phyloP scores from a whole-genome alignment of 164 flowering plant species.

The Stephania cephalantha region DNA sequence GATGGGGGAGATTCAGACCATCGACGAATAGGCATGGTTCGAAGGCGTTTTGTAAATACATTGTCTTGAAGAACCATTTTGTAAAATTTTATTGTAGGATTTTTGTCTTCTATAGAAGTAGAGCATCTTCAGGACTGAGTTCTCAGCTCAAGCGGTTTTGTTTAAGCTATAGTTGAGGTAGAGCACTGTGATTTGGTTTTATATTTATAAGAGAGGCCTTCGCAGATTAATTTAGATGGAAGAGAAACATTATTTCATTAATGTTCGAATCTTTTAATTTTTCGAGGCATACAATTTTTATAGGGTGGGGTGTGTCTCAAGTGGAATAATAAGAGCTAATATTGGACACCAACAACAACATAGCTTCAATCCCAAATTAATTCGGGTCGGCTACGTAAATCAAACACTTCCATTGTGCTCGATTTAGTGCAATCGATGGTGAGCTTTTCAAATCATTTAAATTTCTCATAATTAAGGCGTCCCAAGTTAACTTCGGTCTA shows the following conservation, averaged over 20 bases:
- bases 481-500: no score
- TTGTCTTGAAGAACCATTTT: conserved; percentile 30
- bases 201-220: background rate
- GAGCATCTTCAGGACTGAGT: conserved; percentile 22
- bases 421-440: no score
- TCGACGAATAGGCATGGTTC: conserved; percentile 55
- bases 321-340: no score
- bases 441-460: no score
- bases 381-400: no score
- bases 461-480: no score
- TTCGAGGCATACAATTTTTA: no score
- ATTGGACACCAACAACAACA: no score
- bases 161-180: conserved; percentile 10
- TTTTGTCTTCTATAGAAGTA: conserved; percentile 24
- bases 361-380: no score
- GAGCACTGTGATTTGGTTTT: conserved; percentile 13
- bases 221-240: background rate
- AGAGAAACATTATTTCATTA: background rate
- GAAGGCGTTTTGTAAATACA: conserved; percentile 46
- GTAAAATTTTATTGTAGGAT: conserved; percentile 39
- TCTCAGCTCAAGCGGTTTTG: conserved; percentile 53
- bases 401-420: no score
- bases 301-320: no score
- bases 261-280: no score
- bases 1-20: conserved; percentile 98